Conservation (phyloP, 148 eudicot species). For the Polygonum maritimum region DNA sequence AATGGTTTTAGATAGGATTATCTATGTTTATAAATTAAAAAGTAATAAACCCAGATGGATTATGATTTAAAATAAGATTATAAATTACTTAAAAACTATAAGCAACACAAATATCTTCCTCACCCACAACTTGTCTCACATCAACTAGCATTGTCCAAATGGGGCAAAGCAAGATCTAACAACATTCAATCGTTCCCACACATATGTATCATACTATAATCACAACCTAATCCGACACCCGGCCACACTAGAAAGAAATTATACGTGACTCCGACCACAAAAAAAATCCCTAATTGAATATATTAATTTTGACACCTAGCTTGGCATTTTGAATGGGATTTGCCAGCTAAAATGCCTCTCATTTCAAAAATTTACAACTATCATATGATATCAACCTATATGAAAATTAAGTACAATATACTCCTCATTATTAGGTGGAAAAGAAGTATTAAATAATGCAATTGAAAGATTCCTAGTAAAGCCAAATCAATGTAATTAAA, state of each 20-base stretch:
- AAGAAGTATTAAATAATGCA: not conserved
- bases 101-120: not conserved
- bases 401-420: not conserved
- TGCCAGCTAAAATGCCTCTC: slow-evolving; percentile 1
- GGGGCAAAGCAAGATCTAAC: slow-evolving; percentile 4
- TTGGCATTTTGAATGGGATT: not conserved
- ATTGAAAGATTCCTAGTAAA: slow-evolving; percentile 7
- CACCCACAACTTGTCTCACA: not conserved
- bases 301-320: not conserved
- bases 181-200: not conserved
- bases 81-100: not conserved
- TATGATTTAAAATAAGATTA: not conserved
- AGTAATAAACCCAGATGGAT: not conserved
- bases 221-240: not conserved
- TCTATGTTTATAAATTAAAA: not conserved
- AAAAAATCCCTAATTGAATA: not conserved
- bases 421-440: not conserved
- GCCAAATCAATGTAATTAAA: not conserved
- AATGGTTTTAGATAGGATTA: not conserved
- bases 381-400: not conserved
- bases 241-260: not conserved
- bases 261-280: slow-evolving; percentile 10
- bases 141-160: slow-evolving; percentile 1
- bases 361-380: not conserved
- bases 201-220: not conserved